phyloP scores from a whole-genome alignment of 345 rosid species.

The Syzygium aqueum region DNA sequence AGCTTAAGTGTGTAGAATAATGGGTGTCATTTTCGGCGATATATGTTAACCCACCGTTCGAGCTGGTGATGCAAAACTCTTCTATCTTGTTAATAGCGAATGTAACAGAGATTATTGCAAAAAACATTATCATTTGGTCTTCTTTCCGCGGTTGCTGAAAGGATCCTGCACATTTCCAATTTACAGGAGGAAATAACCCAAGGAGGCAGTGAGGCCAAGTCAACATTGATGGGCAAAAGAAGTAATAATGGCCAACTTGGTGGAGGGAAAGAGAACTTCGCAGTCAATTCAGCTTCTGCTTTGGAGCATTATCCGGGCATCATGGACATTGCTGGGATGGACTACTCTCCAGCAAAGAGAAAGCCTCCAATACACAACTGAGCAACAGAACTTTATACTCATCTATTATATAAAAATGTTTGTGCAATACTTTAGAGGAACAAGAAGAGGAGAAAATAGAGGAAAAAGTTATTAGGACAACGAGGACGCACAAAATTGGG shows the following conservation, averaged over 20 bases:
- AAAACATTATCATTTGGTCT: background rate
- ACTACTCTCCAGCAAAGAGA: constrained; percentile 49
- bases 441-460: background rate
- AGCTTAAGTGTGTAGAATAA: background rate
- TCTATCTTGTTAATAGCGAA: background rate
- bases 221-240: background rate
- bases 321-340: constrained; percentile 31
- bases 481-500: background rate
- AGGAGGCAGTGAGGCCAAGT: background rate
- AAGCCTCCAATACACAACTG: constrained; percentile 52
- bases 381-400: background rate
- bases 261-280: background rate
- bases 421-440: background rate
- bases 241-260: background rate
- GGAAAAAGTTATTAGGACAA: background rate
- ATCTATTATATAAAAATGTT: background rate
- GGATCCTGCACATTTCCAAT: background rate
- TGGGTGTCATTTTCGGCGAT: background rate
- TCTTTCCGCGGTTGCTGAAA: background rate
- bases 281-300: background rate
- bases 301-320: constrained; percentile 11
- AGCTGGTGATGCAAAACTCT: background rate
- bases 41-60: background rate
- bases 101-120: background rate
- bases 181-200: background rate